phyloP scores from a whole-genome alignment of 73 alveolate genomes.

The Stentor coeruleus region DNA sequence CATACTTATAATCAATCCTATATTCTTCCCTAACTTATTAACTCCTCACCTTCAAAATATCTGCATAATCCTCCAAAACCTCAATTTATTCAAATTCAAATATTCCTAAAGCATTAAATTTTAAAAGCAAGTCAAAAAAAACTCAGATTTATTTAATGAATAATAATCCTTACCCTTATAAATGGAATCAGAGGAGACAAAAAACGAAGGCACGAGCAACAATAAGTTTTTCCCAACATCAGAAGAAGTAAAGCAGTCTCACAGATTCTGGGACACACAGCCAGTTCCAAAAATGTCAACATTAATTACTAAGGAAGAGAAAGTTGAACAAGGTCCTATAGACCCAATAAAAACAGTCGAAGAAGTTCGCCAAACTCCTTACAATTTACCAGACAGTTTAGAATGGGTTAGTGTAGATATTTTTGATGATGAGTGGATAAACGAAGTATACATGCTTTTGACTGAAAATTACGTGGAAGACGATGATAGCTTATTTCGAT shows the following conservation, averaged over 20 bases:
- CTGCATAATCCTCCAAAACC: no score
- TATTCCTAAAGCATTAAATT: no score
- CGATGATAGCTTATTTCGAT: conserved; percentile 92
- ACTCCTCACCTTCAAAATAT: no score
- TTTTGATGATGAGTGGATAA: conserved; percentile 43
- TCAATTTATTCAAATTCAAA: no score
- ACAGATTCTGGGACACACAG: conserved; percentile 89
- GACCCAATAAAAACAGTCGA: conserved; percentile 69
- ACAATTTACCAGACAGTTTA: conserved; percentile 78
- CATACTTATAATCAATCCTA: no score
- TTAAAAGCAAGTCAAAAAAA: no score
- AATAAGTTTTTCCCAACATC: no score
- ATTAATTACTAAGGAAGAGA: conserved; percentile 38
- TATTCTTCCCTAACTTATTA: no score
- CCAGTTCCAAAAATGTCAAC: conserved; percentile 93
- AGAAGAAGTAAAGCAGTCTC: conserved; percentile 61
- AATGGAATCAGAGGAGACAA: no score
- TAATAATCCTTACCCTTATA: no score
- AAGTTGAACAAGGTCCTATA: conserved; percentile 61
- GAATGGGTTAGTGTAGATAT: conserved; percentile 86
- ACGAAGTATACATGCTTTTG: conserved; percentile 69
- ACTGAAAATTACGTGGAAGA: conserved; percentile 91
- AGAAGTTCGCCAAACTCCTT: conserved; percentile 80
- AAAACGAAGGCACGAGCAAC: no score
- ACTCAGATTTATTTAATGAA: no score